A percentile compares a stretch with the other conserved stretches of the same genome.
Evolutionary conservation across 441 rosid genomes (phyloP).

Genomic region (Erodium trifolium): DNA sequence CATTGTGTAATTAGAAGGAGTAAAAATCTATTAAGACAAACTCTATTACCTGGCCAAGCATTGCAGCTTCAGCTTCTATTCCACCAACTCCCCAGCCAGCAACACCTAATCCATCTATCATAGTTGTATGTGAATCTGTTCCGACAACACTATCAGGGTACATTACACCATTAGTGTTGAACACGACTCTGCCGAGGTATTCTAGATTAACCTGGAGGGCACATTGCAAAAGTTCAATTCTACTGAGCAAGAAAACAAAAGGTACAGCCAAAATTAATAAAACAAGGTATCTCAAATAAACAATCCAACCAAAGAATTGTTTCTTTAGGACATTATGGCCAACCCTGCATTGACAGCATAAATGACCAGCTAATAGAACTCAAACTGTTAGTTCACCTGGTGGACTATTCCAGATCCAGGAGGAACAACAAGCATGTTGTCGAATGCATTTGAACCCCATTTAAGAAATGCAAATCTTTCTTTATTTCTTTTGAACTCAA

Average conservation of each 20-base stretch:
- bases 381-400: constrained; percentile 34
- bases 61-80: constrained; percentile 70
- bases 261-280: not conserved
- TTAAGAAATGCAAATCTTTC: constrained; percentile 69
- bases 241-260: not conserved
- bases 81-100: constrained; percentile 86
- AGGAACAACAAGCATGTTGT: constrained; percentile 51
- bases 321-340: constrained; percentile 9
- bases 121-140: constrained; percentile 70
- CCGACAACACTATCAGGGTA: constrained; percentile 72
- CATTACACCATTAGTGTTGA: constrained; percentile 48
- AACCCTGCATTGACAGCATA: not conserved
- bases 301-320: not conserved
- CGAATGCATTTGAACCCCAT: constrained; percentile 64
- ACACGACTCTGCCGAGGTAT: constrained; percentile 62
- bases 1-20: not conserved
- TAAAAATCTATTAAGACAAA: not conserved
- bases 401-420: constrained; percentile 41
- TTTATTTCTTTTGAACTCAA: constrained; percentile 55
- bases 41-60: constrained; percentile 63
- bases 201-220: constrained; percentile 49
- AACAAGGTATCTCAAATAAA: not conserved
- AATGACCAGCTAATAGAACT: not conserved
- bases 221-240: constrained; percentile 15
- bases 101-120: constrained; percentile 27